Percentiles rank a stretch among this genome's conserved stretches.
phyloP scores from a whole-genome alignment of 169 alveolate species.

The Miamiensis avidus region DNA sequence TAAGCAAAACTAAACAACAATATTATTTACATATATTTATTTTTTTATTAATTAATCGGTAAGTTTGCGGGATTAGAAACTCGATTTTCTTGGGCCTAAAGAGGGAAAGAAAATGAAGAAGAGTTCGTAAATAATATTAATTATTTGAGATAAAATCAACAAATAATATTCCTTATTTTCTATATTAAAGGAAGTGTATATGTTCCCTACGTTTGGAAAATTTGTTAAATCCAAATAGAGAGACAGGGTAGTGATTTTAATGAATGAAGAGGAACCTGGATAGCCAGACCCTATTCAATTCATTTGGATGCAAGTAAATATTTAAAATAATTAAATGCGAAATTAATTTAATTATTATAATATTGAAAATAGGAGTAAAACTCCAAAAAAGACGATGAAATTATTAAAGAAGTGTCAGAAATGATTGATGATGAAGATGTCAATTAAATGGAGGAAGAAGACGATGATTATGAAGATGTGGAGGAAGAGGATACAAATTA shows the following conservation, averaged over 20 bases:
- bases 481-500: background rate
- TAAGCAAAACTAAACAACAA: too few species aligned
- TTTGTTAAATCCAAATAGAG: background rate
- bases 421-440: background rate
- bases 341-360: too few species aligned
- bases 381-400: background rate
- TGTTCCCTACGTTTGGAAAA: background rate
- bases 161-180: too few species aligned
- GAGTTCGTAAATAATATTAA: background rate
- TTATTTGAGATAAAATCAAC: background rate
- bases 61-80: too few species aligned
- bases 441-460: background rate
- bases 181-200: background rate
- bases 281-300: background rate
- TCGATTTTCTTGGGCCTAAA: too few species aligned
- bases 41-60: too few species aligned
- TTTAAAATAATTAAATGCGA: background rate
- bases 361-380: background rate
- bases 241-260: background rate
- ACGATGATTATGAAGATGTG: background rate
- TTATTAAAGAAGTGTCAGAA: too few species aligned
- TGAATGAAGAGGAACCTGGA: background rate
- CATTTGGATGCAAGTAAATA: background rate
- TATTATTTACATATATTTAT: too few species aligned
- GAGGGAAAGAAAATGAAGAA: background rate